These are phyloP conservation scores for Corylus heterophylla DNA, from an alignment of 306 rosid genomes.

Conservation along the genomic window DNA sequence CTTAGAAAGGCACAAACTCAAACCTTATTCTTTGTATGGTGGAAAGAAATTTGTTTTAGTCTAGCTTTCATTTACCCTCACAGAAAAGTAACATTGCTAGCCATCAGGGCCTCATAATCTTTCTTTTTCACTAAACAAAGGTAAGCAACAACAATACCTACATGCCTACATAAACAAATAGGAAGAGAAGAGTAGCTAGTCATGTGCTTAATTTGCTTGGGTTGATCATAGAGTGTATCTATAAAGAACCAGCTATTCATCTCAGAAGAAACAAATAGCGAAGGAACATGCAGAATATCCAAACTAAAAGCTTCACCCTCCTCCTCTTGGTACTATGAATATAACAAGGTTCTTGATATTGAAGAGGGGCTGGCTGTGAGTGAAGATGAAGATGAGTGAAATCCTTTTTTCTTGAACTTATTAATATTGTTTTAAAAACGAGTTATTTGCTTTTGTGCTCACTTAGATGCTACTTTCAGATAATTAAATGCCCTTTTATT, in stretches of 20 bases:
- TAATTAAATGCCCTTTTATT: too few species aligned
- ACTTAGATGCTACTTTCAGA: too few species aligned
- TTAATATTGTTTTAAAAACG: too few species aligned
- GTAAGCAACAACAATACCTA: not conserved
- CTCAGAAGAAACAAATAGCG: not conserved
- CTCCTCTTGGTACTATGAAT: slow-evolving; percentile 21
- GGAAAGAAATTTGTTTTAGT: not conserved
- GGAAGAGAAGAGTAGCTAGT: not conserved
- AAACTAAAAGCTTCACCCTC: not conserved
- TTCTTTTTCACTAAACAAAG: not conserved
- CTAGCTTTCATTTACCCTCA: not conserved
- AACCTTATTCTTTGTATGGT: not conserved
- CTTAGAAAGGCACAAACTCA: too few species aligned
- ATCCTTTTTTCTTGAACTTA: not conserved
- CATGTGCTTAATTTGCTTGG: slow-evolving; percentile 7
- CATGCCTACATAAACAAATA: too few species aligned
- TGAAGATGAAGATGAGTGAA: slow-evolving; percentile 52
- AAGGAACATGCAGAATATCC: not conserved
- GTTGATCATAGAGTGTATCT: not conserved
- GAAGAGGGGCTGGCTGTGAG: slow-evolving; percentile 35
- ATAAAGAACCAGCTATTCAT: not conserved
- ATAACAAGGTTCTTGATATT: slow-evolving; percentile 48
- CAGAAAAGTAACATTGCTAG: not conserved
- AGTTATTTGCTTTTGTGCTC: too few species aligned
- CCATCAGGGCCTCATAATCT: not conserved